phyloP scores from a whole-genome alignment of 371 early-diverging fungal species.

The Umbelopsis sp. region DNA sequence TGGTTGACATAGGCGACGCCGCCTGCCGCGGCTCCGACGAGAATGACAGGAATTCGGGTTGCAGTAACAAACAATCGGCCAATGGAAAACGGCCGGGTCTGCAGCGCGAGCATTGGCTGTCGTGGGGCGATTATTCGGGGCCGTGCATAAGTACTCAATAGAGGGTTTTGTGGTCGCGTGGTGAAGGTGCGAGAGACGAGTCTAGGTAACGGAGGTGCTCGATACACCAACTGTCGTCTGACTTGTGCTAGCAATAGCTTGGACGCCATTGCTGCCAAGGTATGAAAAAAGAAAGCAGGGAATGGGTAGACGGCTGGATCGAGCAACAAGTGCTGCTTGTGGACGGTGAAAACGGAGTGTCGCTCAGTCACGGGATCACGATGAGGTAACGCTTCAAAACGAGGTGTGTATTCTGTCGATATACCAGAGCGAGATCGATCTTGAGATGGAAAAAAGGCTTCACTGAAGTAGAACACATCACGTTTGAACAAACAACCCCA shows the following conservation, averaged over 20 bases:
- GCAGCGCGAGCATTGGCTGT: neutral
- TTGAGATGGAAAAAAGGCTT: too few relatives aligned
- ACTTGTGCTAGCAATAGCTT: constrained; percentile 4
- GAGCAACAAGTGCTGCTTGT: neutral
- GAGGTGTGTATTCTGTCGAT: too few relatives aligned
- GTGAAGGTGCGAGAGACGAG: neutral
- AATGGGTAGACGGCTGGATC: neutral
- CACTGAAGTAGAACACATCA: too few relatives aligned
- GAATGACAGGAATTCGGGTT: constrained; percentile 5
- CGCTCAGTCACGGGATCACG: constrained; percentile 12
- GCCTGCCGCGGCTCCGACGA: constrained; percentile 20
- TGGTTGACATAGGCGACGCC: constrained; percentile 20
- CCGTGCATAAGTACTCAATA: neutral
- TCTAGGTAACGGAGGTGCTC: constrained; percentile 1
- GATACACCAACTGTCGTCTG: neutral
- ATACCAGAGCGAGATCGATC: too few relatives aligned
- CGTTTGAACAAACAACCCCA: too few relatives aligned
- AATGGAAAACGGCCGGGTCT: constrained; percentile 1
- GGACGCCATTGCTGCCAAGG: constrained; percentile 7
- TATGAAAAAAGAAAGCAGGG: neutral
- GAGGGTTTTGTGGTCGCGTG: neutral
- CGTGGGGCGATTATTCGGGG: neutral
- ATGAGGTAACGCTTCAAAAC: neutral
- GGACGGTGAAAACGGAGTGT: neutral
- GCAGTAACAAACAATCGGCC: constrained; percentile 16